A percentile compares a stretch with the other conserved stretches of the same genome.
Conservation (phyloP, 257 asterid genomes). For the Jasminum sambac region DNA sequence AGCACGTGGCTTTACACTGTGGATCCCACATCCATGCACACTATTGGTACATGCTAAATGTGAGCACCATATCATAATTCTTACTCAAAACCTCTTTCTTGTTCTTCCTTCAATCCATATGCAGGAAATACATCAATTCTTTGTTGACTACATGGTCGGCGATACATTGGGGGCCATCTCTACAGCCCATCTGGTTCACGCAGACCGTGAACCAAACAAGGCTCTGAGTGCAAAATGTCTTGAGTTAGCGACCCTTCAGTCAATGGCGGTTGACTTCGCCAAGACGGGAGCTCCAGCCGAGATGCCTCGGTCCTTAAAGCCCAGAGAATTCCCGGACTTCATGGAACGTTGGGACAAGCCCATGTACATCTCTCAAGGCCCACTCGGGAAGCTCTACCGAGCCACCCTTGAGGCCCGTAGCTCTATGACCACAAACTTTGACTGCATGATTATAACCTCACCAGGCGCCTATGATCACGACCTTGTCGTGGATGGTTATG, state of each 20-base stretch:
- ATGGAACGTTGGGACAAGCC: conserved; percentile 92
- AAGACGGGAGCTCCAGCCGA: conserved; percentile 95
- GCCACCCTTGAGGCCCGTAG: conserved; percentile 42
- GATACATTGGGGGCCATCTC: conserved; percentile 91
- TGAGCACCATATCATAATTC: too few species aligned
- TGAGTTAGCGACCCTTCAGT: conserved; percentile 80
- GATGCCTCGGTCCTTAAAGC: conserved; percentile 76
- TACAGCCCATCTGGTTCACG: conserved; percentile 82
- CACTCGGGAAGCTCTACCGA: conserved; percentile 80
- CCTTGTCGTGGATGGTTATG: conserved; percentile 64
- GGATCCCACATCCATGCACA: too few species aligned
- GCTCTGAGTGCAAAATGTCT: conserved; percentile 79
- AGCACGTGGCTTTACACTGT: neutral
- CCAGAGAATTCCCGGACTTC: conserved; percentile 86
- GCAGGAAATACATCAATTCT: conserved; percentile 91
- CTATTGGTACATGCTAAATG: too few species aligned
- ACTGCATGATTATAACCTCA: conserved; percentile 23
- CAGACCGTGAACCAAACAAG: conserved; percentile 81
- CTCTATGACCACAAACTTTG: conserved; percentile 27
- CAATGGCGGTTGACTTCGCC: conserved; percentile 98
- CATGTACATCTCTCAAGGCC: conserved; percentile 64
- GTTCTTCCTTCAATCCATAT: conserved; percentile 9
- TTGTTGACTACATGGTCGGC: conserved; percentile 82
- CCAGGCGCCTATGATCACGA: conserved; percentile 59
- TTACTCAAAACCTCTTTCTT: conserved; percentile 8